These are phyloP conservation scores for Austroboletus olivaceoglutinosus DNA, from an alignment of 1,284 basidiomycete species.

Conservation along the genomic window DNA sequence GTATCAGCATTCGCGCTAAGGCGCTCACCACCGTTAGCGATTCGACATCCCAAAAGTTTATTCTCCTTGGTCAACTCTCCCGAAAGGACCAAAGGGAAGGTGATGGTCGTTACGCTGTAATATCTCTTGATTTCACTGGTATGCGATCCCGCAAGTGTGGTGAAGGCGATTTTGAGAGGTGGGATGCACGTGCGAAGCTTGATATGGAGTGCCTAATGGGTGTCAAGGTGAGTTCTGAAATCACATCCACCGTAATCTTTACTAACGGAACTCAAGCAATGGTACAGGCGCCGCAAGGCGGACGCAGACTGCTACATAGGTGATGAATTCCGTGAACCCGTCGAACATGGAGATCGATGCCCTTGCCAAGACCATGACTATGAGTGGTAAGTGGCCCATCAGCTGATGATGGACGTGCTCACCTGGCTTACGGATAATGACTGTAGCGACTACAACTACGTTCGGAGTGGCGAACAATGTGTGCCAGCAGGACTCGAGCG, in stretches of 20 bases:
- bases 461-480: conserved; percentile 72
- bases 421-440: background rate
- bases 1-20: conserved; percentile 70
- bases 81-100: conserved; percentile 57
- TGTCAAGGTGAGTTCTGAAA: conserved; percentile 65
- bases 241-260: background rate
- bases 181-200: conserved; percentile 73
- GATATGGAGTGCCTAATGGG: conserved; percentile 90
- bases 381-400: conserved; percentile 70
- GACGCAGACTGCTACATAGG: conserved; percentile 91
- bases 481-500: conserved; percentile 82
- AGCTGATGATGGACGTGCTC: background rate
- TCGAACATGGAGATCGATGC: conserved; percentile 81
- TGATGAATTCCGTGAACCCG: conserved; percentile 85
- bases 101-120: conserved; percentile 65
- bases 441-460: conserved; percentile 83
- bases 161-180: conserved; percentile 79
- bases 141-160: conserved; percentile 70
- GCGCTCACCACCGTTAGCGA: conserved; percentile 85
- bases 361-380: conserved; percentile 85
- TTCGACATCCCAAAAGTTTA: conserved; percentile 91
- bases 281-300: conserved; percentile 84
- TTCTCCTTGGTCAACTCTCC: conserved; percentile 76
- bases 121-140: conserved; percentile 84
- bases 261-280: conserved; percentile 74